Base-by-base conservation (phyloP, 192 early-diverging fungal genomes). In the Umbelopsis sp. region DNA sequence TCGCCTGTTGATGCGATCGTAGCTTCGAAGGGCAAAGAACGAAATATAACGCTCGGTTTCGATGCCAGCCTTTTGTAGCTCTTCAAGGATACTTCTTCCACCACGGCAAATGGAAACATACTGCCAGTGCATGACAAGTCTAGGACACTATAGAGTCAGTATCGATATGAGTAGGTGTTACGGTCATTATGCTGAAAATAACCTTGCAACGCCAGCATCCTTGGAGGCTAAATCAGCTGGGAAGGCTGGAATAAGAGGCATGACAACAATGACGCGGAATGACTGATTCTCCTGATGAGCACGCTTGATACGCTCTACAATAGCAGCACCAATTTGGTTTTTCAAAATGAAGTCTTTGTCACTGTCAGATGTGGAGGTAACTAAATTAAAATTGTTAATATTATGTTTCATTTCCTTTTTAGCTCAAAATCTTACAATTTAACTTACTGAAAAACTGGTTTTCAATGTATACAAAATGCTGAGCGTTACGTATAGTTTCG, bases 181-280 rank as follows among this genome's bases (percentile, higher is more conserved):
- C 44, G 0, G 24, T n/a, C n/a, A 24, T 68, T 14, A n/a, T 52
- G 25, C 21, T 17, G 4, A 31, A 9, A 47, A 70, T 56, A 82
- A 84, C 67, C 91, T 87, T 17, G 90, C 80, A 62, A 90, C 91
- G 11, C 88, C 92, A 0, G 93, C 91, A 38, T 90, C 94, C 24
- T 85, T 85, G 1, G 91, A 86, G 65, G 82, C 85, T 34, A 97
- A 83, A 71, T 95, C 94, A 50, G 91, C 94, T 50, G 93, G 88
- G 66, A 97, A 97, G 24, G 92, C 93, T 8, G 95, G 95, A 85
- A 94, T 90, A 34, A 95, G 82, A 25, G 95, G 95, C 82, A 97
- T 95, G 17, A 93, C 68, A 44, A 97, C 90, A 68, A 94, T 88
- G 21, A 93, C 90, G 25, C 87, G 85, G 85, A 95, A 96, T 51